Base-by-base conservation (phyloP, 345 rosid genomes). In the Boechera retrofracta region DNA sequence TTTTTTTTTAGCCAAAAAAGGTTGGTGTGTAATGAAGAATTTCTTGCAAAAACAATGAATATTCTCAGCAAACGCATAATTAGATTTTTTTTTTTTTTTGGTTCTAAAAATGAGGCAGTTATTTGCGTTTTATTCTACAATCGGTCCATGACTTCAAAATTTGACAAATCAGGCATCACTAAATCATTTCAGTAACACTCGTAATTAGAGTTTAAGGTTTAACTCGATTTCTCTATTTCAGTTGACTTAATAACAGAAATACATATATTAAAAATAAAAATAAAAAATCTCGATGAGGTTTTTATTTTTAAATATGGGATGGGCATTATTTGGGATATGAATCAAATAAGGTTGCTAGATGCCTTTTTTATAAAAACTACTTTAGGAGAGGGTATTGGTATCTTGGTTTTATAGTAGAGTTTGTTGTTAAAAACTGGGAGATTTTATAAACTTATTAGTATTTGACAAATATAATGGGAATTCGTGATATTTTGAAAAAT, bases 31-130 rank as follows among this genome's bases (percentile, higher is more conserved):
- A 31, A 28, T 47, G 39, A 55, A 57, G 5, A 56, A 2, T 42
- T 74, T 73, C 7, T 52, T 55, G 48, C 57, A 35, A 44, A 35
- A 36, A 16, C 53, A 58, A 67, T 28, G 24, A 75, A 38, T 48
- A 58, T 75, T 58, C 35, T 8, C 26, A 67, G 59, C 52, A 48
- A 49, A 36, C 16, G 15, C 2, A 12, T 67, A 9, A 8, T 8
- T 36, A 36, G 2, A 4, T n/a, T 33, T 57, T 31, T 45, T 26
- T 59, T 16, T 16, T 16, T 32, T 9, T 58, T 21, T 21, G 24
- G 24, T 21, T 12, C 26, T 59, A 12, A 6, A 32, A 59, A 71
- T 57, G 33, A 35, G 48, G 16, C 1, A n/a, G 28, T 51, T 60
- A 8, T 26, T 60, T 47, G 11, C n/a, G 1, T 8, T 45, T 45